Evolutionary conservation across 371 early-diverging fungal species (phyloP).

Genomic region (Umbelopsis sp.): DNA sequence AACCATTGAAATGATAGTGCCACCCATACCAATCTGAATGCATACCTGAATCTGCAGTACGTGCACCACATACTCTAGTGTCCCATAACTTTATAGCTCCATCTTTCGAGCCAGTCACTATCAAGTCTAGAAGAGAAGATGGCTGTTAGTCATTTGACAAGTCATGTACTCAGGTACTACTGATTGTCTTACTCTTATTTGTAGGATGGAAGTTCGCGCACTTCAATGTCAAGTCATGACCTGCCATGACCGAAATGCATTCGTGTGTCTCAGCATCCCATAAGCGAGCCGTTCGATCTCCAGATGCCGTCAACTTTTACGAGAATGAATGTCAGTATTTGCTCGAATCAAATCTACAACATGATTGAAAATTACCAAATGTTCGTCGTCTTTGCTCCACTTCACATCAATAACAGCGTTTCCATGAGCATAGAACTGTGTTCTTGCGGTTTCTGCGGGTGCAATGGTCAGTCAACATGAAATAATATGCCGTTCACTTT

Average conservation of each 20-base stretch:
- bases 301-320: slow-evolving; percentile 49
- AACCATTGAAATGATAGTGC: not conserved
- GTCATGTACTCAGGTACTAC: no score
- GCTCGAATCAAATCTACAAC: not conserved
- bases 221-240: slow-evolving; percentile 61
- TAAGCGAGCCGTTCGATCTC: slow-evolving; percentile 59
- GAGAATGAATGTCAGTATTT: not conserved
- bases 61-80: slow-evolving; percentile 34
- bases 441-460: not conserved
- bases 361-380: slow-evolving; percentile 34
- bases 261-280: slow-evolving; percentile 63
- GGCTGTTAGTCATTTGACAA: no score
- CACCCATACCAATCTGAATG: not conserved
- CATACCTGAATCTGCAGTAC: not conserved
- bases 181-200: slow-evolving; percentile 52
- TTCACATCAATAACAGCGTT: slow-evolving; percentile 65
- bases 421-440: slow-evolving; percentile 46
- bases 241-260: slow-evolving; percentile 46
- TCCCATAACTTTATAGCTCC: slow-evolving; percentile 72
- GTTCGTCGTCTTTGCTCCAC: slow-evolving; percentile 59
- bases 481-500: no score
- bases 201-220: slow-evolving; percentile 56
- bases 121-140: slow-evolving; percentile 41
- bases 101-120: slow-evolving; percentile 66
- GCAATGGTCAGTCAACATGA: not conserved